Percentiles rank a stretch among this genome's conserved stretches.
Conservation (phyloP, 2,329 filamentous ascomycete species). For the Aspergillus costaricaensis region DNA sequence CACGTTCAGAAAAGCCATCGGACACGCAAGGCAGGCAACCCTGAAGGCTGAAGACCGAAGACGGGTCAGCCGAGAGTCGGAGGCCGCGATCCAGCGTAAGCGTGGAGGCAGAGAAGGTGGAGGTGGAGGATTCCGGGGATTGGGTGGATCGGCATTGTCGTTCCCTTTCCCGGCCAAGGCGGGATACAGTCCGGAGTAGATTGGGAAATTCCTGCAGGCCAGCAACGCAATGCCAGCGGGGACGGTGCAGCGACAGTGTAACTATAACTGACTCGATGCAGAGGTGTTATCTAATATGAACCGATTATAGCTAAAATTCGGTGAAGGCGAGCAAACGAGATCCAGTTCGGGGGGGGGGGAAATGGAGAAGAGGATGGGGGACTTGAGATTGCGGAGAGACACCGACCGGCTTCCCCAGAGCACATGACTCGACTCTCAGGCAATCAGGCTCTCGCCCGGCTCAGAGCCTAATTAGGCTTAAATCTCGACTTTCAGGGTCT, state of each 20-base stretch:
- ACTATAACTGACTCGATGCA: no score
- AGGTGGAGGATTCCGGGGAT: constrained; percentile 1
- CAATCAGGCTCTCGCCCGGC: background rate
- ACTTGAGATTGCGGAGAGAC: background rate
- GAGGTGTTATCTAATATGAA: no score
- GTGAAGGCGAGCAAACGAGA: no score
- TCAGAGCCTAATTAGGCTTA: background rate
- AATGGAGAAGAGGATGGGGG: background rate
- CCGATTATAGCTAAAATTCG: no score
- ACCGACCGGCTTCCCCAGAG: constrained; percentile 1
- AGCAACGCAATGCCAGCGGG: background rate
- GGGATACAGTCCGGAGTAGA: background rate
- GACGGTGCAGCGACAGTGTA: background rate
- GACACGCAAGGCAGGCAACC: background rate
- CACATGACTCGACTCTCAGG: constrained; percentile 6
- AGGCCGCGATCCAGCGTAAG: background rate
- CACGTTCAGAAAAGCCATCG: background rate
- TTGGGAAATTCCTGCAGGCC: background rate
- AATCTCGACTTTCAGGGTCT: background rate
- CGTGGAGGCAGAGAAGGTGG: background rate
- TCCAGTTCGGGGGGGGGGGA: background rate
- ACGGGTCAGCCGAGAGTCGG: background rate
- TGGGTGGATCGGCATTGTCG: background rate
- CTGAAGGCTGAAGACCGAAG: background rate
- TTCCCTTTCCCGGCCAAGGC: constrained; percentile 16